Percentiles rank a stretch among this genome's conserved stretches.
These are phyloP conservation scores for Debaryomycetaceae sp. DNA, from an alignment of 1,139 yeast species.

Conservation along the genomic window DNA sequence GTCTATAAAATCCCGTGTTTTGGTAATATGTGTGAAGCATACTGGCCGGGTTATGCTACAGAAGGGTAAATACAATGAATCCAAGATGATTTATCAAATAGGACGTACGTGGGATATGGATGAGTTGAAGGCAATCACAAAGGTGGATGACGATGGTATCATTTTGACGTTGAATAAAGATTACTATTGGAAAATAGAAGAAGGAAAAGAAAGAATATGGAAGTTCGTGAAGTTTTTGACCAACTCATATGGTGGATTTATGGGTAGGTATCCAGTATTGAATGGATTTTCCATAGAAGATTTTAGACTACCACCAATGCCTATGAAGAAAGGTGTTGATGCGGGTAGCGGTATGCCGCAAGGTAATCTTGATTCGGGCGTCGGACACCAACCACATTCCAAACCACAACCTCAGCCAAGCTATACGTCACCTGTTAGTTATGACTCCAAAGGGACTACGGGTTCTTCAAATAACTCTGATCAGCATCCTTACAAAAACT, in stretches of 20 bases:
- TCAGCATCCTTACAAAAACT: slow-evolving; percentile 26
- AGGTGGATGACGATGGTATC: slow-evolving; percentile 55
- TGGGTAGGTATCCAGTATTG: slow-evolving; percentile 63
- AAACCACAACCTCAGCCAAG: not conserved
- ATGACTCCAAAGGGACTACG: not conserved
- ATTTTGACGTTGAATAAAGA: slow-evolving; percentile 65
- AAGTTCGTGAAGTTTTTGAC: slow-evolving; percentile 61
- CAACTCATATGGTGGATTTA: slow-evolving; percentile 63
- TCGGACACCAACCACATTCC: not conserved
- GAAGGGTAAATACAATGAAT: slow-evolving; percentile 79
- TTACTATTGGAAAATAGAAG: slow-evolving; percentile 82
- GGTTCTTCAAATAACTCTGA: slow-evolving; percentile 1
- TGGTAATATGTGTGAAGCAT: slow-evolving; percentile 40
- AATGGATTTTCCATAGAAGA: slow-evolving; percentile 35
- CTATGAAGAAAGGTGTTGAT: slow-evolving; percentile 16
- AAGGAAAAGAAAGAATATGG: slow-evolving; percentile 59
- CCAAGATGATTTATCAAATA: slow-evolving; percentile 71
- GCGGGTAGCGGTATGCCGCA: not conserved
- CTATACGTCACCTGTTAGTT: not conserved
- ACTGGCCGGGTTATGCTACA: slow-evolving; percentile 71
- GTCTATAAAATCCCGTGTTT: slow-evolving; percentile 35
- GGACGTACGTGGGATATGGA: slow-evolving; percentile 93
- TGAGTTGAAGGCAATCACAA: slow-evolving; percentile 58
- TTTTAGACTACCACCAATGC: slow-evolving; percentile 32
- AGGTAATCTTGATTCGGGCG: slow-evolving; percentile 1